phyloP scores from a whole-genome alignment of 345 rosid genomes.

The Linum usitatissimum region DNA sequence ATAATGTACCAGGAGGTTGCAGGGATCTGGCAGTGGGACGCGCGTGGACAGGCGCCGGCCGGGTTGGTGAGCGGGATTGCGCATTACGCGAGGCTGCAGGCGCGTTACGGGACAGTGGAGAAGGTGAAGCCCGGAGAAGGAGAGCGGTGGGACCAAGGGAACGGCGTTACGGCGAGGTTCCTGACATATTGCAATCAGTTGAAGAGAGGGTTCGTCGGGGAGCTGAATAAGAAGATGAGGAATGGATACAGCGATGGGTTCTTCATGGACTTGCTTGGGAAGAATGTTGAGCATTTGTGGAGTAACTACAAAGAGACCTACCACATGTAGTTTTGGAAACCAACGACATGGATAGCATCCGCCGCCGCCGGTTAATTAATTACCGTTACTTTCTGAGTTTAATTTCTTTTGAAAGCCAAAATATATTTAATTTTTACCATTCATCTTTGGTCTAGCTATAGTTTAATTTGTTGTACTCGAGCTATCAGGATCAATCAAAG shows the following conservation, averaged over 20 bases:
- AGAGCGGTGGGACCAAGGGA: conserved; percentile 10
- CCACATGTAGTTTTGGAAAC: neutral
- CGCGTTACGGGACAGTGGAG: neutral
- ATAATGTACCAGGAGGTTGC: conserved; percentile 51
- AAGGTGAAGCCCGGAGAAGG: conserved; percentile 16
- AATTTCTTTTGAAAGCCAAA: too few relatives aligned
- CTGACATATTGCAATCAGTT: conserved; percentile 3
- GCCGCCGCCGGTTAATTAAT: too few relatives aligned
- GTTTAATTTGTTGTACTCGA: too few relatives aligned
- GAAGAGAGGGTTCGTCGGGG: neutral
- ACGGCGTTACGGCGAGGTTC: conserved; percentile 13
- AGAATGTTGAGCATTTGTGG: conserved; percentile 17
- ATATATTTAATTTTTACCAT: too few relatives aligned
- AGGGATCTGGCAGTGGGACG: conserved; percentile 21
- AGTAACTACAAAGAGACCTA: conserved; percentile 13
- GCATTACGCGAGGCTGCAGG: conserved; percentile 11
- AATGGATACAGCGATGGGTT: neutral
- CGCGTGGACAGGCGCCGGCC: conserved; percentile 14
- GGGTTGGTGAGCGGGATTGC: conserved; percentile 19
- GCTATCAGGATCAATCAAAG: too few relatives aligned
- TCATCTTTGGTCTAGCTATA: too few relatives aligned
- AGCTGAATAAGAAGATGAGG: conserved; percentile 1
- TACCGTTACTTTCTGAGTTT: too few relatives aligned
- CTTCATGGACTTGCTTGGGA: conserved; percentile 14
- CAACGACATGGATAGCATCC: too few relatives aligned